Evolutionary conservation across 257 asterid species (phyloP).

Genomic region (Jacaranda mimosifolia): DNA sequence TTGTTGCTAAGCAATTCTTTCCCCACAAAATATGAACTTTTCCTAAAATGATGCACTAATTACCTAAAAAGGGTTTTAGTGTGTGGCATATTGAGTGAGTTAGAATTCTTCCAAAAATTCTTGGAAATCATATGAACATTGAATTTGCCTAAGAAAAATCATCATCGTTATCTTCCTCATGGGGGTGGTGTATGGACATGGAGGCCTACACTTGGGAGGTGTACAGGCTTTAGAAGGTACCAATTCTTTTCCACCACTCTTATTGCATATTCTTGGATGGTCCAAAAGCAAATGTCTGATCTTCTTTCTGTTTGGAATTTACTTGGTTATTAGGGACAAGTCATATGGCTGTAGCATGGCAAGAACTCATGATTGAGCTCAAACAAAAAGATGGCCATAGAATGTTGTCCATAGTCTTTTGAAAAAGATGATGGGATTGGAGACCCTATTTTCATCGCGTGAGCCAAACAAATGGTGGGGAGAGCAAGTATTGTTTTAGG

Average conservation of each 20-base stretch:
- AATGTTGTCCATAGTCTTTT: slow-evolving; percentile 9
- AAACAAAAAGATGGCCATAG: slow-evolving; percentile 22
- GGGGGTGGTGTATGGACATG: neutral
- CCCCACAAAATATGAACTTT: too few species aligned
- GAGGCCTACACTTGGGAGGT: slow-evolving; percentile 20
- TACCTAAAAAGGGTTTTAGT: too few species aligned
- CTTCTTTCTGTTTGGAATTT: slow-evolving; percentile 25
- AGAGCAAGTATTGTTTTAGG: too few species aligned
- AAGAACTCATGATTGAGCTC: slow-evolving; percentile 25
- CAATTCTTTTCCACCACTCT: slow-evolving; percentile 38
- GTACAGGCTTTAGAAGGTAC: slow-evolving; percentile 1
- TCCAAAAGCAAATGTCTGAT: slow-evolving; percentile 27
- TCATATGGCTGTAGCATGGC: slow-evolving; percentile 20
- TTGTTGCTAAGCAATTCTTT: too few species aligned
- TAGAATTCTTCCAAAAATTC: neutral
- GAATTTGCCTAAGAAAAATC: neutral
- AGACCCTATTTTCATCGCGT: neutral
- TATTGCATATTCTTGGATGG: slow-evolving; percentile 42
- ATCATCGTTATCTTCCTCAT: neutral
- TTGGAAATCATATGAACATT: slow-evolving; percentile 13
- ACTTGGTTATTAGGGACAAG: slow-evolving; percentile 7
- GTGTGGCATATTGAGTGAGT: too few species aligned
- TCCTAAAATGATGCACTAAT: too few species aligned
- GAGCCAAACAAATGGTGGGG: neutral
- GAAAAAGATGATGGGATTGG: slow-evolving; percentile 15